Evolutionary conservation across 2,329 filamentous ascomycete species (phyloP).

Genomic region (Paraphoma chrysanthemicola): DNA sequence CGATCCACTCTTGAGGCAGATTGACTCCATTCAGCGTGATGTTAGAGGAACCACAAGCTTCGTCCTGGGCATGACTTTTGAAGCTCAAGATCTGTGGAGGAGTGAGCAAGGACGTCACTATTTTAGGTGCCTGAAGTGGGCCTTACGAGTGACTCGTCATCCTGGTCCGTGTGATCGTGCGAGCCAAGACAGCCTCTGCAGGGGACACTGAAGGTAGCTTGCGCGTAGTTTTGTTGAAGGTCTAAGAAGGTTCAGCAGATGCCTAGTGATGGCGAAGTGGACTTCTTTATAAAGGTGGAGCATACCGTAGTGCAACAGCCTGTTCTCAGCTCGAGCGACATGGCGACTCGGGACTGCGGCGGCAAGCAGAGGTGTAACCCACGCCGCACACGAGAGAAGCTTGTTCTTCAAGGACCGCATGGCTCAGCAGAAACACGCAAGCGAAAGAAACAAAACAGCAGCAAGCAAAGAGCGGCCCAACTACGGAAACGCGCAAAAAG

Average conservation of each 20-base stretch:
- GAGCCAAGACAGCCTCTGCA: constrained; percentile 52
- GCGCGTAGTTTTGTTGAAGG: constrained; percentile 42
- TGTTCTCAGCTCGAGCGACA: constrained; percentile 24
- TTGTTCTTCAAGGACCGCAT: constrained; percentile 45
- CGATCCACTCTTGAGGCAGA: constrained; percentile 48
- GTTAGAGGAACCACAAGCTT: constrained; percentile 50
- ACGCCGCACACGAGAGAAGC: constrained; percentile 38
- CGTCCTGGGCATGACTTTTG: constrained; percentile 45
- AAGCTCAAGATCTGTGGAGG: constrained; percentile 50
- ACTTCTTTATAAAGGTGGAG: constrained; percentile 23
- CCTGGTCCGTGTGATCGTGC: constrained; percentile 40
- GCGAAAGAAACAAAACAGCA: constrained; percentile 7
- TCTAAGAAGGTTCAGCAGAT: constrained; percentile 42
- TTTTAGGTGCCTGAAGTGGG: constrained; percentile 43
- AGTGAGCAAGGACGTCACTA: constrained; percentile 33
- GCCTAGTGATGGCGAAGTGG: constrained; percentile 38
- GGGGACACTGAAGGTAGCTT: constrained; percentile 53
- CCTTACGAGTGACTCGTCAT: constrained; percentile 52
- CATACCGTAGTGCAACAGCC: constrained; percentile 41
- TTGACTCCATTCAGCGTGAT: constrained; percentile 51
- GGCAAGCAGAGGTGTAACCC: constrained; percentile 35
- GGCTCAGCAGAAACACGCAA: constrained; percentile 11
- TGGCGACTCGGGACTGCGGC: constrained; percentile 32
- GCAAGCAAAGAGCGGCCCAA: neutral
- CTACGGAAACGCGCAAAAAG: constrained; percentile 20